A percentile compares a stretch with the other conserved stretches of the same genome.
phyloP scores from a whole-genome alignment of 1,284 basidiomycete genomes.

The Naganishia sp. region DNA sequence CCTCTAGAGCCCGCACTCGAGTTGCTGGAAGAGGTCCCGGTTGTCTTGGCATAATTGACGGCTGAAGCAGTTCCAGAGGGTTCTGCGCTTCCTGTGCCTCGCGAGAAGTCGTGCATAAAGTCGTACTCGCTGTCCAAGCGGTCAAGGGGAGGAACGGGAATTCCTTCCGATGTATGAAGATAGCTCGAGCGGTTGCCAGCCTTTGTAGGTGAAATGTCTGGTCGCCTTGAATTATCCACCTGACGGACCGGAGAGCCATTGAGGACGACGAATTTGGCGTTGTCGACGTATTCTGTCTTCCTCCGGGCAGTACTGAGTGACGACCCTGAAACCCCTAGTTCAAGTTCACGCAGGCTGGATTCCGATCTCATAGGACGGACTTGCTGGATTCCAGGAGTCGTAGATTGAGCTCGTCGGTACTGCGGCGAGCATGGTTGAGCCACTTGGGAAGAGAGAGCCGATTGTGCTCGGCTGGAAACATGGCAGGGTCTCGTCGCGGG shows the following conservation, averaged over 20 bases:
- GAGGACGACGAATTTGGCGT: constrained; percentile 17
- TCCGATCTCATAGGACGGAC: constrained; percentile 8
- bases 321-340: not conserved
- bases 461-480: constrained; percentile 7
- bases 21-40: constrained; percentile 15
- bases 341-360: constrained; percentile 8
- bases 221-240: not conserved
- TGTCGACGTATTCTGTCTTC: constrained; percentile 22
- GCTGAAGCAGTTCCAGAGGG: not conserved
- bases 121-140: constrained; percentile 19
- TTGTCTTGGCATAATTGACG: not conserved
- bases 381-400: not conserved
- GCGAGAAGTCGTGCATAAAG: constrained; percentile 13
- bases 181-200: constrained; percentile 15
- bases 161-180: constrained; percentile 17
- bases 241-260: constrained; percentile 8
- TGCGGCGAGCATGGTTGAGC: not conserved
- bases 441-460: not conserved
- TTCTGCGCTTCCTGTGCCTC: not conserved
- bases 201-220: not conserved
- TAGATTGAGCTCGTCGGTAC: constrained; percentile 2
- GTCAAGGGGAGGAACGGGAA: constrained; percentile 18
- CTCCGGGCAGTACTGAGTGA: not conserved
- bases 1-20: constrained; percentile 9
- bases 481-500: not conserved